phyloP scores from a whole-genome alignment of 2,329 filamentous ascomycete genomes.

The Cladorrhinum sp. region DNA sequence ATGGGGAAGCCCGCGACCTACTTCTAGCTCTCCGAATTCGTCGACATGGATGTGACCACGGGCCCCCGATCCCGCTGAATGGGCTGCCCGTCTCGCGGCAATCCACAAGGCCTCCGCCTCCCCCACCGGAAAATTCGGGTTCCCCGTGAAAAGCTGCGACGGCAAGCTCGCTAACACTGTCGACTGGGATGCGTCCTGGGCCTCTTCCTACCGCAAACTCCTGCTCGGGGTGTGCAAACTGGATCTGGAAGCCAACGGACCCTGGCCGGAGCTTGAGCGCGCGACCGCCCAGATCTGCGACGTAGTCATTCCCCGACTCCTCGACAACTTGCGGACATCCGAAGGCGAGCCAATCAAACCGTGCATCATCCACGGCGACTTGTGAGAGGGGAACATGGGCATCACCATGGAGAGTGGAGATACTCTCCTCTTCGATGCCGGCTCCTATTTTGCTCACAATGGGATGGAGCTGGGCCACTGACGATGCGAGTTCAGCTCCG shows the following conservation, averaged over 20 bases:
- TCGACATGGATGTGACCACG: slow-evolving; percentile 22
- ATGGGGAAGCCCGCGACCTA: slow-evolving; percentile 14
- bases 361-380: slow-evolving; percentile 38
- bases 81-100: slow-evolving; percentile 22
- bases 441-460: slow-evolving; percentile 39
- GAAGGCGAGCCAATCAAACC: slow-evolving; percentile 29
- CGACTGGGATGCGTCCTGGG: slow-evolving; percentile 35
- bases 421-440: slow-evolving; percentile 38
- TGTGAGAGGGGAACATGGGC: slow-evolving; percentile 42
- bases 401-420: slow-evolving; percentile 30
- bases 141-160: slow-evolving; percentile 34
- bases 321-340: slow-evolving; percentile 26
- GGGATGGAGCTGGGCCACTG: slow-evolving; percentile 37
- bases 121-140: slow-evolving; percentile 37
- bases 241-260: slow-evolving; percentile 24
- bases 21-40: slow-evolving; percentile 25
- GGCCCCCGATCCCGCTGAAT: slow-evolving; percentile 21
- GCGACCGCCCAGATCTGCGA: slow-evolving; percentile 22
- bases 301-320: slow-evolving; percentile 33
- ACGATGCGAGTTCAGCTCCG: slow-evolving; percentile 21
- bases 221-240: slow-evolving; percentile 24
- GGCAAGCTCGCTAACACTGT: slow-evolving; percentile 31
- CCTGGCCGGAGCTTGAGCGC: slow-evolving; percentile 24
- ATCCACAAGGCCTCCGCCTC: slow-evolving; percentile 25
- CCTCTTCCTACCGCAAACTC: slow-evolving; percentile 24